phyloP scores from a whole-genome alignment of 805 yeast species.

The Ogataea glucozyma region DNA sequence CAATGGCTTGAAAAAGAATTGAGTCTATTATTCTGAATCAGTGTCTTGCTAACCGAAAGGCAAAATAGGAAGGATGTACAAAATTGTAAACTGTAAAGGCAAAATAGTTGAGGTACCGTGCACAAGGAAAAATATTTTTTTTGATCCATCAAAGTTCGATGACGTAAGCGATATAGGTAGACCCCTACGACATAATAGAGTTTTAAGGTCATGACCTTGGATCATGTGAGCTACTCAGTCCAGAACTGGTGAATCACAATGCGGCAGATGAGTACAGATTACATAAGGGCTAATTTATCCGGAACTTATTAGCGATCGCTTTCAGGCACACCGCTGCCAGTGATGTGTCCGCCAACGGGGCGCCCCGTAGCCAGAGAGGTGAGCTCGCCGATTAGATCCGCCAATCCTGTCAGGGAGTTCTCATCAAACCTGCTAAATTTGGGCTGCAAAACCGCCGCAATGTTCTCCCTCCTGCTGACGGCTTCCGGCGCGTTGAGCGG shows the following conservation, averaged over 20 bases:
- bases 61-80: no score
- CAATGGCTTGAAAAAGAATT: not conserved
- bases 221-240: no score
- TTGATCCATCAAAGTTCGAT: not conserved
- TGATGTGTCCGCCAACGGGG: not conserved
- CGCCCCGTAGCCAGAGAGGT: constrained; percentile 1
- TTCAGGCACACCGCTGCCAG: not conserved
- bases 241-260: no score
- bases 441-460: constrained; percentile 5
- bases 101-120: no score
- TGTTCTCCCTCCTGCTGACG: constrained; percentile 5
- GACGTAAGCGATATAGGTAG: constrained; percentile 1
- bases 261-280: not conserved
- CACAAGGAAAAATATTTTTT: no score
- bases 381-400: constrained; percentile 16
- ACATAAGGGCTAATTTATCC: no score
- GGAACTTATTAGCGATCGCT: not conserved
- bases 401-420: constrained; percentile 17
- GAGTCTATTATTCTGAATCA: no score
- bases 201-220: no score
- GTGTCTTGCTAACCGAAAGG: no score
- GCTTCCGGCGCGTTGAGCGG: constrained; percentile 5
- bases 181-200: no score
- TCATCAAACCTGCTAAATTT: constrained; percentile 10
- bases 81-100: no score